Percentiles rank a stretch among this genome's conserved stretches.
These are phyloP conservation scores for Durotheca rogersii DNA, from an alignment of 495 filamentous ascomycete species.

Conservation along the genomic window DNA sequence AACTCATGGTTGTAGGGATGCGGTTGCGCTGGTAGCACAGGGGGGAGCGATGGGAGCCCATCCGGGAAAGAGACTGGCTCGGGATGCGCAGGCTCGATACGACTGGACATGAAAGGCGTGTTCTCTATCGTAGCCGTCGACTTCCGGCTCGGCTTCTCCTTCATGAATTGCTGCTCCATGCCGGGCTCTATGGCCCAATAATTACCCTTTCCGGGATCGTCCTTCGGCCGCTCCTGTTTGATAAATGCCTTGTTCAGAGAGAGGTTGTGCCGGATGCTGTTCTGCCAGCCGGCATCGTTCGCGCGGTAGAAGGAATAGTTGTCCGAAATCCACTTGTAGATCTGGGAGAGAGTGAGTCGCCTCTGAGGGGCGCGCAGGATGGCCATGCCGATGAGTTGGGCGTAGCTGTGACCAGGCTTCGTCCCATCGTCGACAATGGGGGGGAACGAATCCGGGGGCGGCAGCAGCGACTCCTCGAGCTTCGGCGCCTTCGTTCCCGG, in stretches of 20 bases:
- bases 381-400: constrained; percentile 94
- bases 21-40: constrained; percentile 31
- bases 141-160: constrained; percentile 70
- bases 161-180: constrained; percentile 82
- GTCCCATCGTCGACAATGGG: constrained; percentile 78
- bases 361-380: constrained; percentile 84
- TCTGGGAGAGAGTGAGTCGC: constrained; percentile 88
- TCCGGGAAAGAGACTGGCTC: constrained; percentile 33
- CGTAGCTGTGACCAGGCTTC: constrained; percentile 91
- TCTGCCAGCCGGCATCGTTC: constrained; percentile 90
- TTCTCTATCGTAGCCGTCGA: constrained; percentile 44
- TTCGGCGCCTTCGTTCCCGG: constrained; percentile 64
- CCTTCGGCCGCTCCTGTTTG: constrained; percentile 93
- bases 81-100: constrained; percentile 41
- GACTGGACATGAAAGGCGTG: constrained; percentile 49
- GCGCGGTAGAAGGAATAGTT: constrained; percentile 85
- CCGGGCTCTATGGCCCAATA: constrained; percentile 95
- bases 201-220: constrained; percentile 97
- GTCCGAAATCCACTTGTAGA: constrained; percentile 99
- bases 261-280: constrained; percentile 98
- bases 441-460: constrained; percentile 76
- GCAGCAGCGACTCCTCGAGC: constrained; percentile 56
- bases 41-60: constrained; percentile 38
- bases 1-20: constrained; percentile 11
- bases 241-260: constrained; percentile 96